Conservation (phyloP, 176 grass and related monocot species). For the Cymbopogon citratus region DNA sequence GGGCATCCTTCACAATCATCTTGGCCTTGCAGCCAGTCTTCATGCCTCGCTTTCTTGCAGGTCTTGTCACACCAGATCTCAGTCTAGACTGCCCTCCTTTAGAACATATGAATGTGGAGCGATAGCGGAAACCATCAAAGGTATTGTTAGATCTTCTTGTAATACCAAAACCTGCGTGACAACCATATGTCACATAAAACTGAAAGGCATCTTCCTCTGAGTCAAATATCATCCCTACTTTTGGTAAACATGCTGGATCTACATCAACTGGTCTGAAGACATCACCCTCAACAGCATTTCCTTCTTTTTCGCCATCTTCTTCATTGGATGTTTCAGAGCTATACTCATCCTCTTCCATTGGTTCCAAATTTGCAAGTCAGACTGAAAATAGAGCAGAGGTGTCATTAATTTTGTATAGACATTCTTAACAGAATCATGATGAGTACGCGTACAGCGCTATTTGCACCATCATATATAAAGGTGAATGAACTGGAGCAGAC, state of each 20-base stretch:
- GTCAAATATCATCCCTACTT: slow-evolving; percentile 66
- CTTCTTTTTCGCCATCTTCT: slow-evolving; percentile 47
- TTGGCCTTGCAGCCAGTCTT: slow-evolving; percentile 89
- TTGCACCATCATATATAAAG: not conserved
- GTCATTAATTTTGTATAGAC: not conserved
- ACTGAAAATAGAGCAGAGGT: slow-evolving; percentile 11
- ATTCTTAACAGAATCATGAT: slow-evolving; percentile 21
- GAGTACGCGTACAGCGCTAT: not conserved
- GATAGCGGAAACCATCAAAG: slow-evolving; percentile 75
- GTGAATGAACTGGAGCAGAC: not conserved
- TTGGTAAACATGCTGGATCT: slow-evolving; percentile 47
- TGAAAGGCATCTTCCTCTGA: slow-evolving; percentile 85
- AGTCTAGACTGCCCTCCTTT: slow-evolving; percentile 76
- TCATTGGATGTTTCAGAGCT: slow-evolving; percentile 58
- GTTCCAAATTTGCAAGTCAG: not conserved
- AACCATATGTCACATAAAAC: slow-evolving; percentile 77
- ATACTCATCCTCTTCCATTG: slow-evolving; percentile 52
- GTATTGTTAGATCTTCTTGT: slow-evolving; percentile 75
- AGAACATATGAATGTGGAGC: slow-evolving; percentile 79
- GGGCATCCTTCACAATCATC: slow-evolving; percentile 84
- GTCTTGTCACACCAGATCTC: slow-evolving; percentile 50
- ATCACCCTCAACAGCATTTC: slow-evolving; percentile 18
- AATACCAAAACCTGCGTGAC: slow-evolving; percentile 65
- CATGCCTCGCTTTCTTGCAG: slow-evolving; percentile 50
- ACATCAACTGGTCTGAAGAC: slow-evolving; percentile 47